These are phyloP conservation scores for Fonsecaea erecta DNA, from an alignment of 2,329 filamentous ascomycete species.

Conservation along the genomic window DNA sequence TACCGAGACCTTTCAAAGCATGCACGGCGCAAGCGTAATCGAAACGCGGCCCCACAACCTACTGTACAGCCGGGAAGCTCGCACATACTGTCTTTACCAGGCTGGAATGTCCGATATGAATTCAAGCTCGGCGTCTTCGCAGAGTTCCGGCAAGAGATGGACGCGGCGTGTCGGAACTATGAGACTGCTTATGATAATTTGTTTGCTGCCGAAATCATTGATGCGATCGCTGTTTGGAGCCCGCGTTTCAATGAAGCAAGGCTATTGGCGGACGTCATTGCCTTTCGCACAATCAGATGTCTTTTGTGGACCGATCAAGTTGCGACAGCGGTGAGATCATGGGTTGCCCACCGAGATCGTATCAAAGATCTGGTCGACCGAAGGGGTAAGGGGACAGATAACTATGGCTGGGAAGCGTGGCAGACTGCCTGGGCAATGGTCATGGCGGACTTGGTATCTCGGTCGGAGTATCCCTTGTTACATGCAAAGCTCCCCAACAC, in stretches of 20 bases:
- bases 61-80: slow-evolving; percentile 85
- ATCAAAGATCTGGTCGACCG: slow-evolving; percentile 79
- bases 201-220: slow-evolving; percentile 80
- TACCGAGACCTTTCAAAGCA: slow-evolving; percentile 95
- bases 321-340: slow-evolving; percentile 78
- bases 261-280: slow-evolving; percentile 78
- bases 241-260: slow-evolving; percentile 91
- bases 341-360: slow-evolving; percentile 75
- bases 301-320: slow-evolving; percentile 78
- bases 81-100: slow-evolving; percentile 79
- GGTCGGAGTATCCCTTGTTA: slow-evolving; percentile 54
- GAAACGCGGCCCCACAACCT: slow-evolving; percentile 76
- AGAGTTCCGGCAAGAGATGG: slow-evolving; percentile 92
- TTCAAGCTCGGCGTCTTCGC: slow-evolving; percentile 90
- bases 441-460: slow-evolving; percentile 64
- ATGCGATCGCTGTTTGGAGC: slow-evolving; percentile 87
- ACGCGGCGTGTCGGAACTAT: slow-evolving; percentile 81
- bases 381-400: slow-evolving; percentile 80
- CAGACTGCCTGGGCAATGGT: slow-evolving; percentile 72
- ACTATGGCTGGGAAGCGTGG: slow-evolving; percentile 95
- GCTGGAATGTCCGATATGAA: slow-evolving; percentile 94
- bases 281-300: slow-evolving; percentile 80
- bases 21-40: slow-evolving; percentile 81
- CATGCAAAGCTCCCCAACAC: slow-evolving; percentile 37
- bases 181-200: slow-evolving; percentile 85